Conservation (phyloP, 495 filamentous ascomycete species). For the Aspergillus sclerotioniger region DNA sequence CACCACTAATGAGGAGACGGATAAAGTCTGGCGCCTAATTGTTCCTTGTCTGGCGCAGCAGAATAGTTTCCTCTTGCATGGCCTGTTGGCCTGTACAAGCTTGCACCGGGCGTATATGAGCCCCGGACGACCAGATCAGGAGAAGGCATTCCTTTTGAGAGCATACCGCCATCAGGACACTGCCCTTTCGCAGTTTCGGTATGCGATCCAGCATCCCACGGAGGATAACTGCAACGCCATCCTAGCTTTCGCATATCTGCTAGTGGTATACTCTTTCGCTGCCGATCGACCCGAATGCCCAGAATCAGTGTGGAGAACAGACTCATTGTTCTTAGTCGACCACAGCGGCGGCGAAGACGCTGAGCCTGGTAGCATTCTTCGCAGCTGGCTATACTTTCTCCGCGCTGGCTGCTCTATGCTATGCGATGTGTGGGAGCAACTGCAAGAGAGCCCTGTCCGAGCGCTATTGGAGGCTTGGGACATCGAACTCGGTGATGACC, state of each 20-base stretch:
- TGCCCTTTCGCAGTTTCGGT: constrained; percentile 32
- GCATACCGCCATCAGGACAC: constrained; percentile 27
- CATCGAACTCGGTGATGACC: background rate
- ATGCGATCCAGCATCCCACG: constrained; percentile 23
- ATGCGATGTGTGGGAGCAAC: background rate
- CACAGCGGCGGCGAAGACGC: background rate
- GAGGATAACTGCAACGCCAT: constrained; percentile 33
- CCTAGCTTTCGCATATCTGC: constrained; percentile 32
- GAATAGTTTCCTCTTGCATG: constrained; percentile 31
- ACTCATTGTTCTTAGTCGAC: background rate
- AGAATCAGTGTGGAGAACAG: background rate
- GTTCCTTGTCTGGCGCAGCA: constrained; percentile 23
- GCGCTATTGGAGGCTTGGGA: background rate
- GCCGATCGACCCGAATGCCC: background rate
- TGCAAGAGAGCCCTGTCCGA: background rate
- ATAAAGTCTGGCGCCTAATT: constrained; percentile 20
- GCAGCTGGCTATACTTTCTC: constrained; percentile 8
- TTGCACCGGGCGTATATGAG: constrained; percentile 27
- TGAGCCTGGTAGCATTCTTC: background rate
- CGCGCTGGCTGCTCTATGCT: constrained; percentile 14
- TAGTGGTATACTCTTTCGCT: constrained; percentile 30
- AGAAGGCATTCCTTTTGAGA: constrained; percentile 19
- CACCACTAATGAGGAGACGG: constrained; percentile 10
- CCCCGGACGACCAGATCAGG: constrained; percentile 5
- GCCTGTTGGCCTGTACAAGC: constrained; percentile 35